Evolutionary conservation across 148 eudicot genomes (phyloP), one percentile per base, ranked within the genome.

Genomic region (Cornus florida): DNA sequence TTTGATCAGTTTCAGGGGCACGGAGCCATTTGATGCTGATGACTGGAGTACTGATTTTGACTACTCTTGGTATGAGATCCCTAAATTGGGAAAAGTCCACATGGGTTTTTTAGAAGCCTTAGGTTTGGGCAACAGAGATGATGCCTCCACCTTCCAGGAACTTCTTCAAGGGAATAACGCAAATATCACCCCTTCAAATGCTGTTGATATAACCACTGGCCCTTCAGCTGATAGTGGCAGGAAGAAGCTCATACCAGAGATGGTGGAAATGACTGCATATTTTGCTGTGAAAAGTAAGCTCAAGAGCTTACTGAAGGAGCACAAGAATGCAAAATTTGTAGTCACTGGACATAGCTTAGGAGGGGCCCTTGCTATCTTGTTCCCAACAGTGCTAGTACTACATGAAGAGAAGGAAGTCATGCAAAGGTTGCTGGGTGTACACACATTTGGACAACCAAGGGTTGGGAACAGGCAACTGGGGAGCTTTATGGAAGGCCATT

Each of bases 81-180:
- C 92, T 10, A 67, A 76, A 72, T 66, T 87, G 60, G 92, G 92
- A 28, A 89, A 89, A 76, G 87, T 89, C 22, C 92, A 89, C 79
- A 89, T 87, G 92, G 92, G 90, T 5, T 89, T 89, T 69, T 69
- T 89, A 57, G 92, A 89, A 86, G 92, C 92, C 76, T 75, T 89
- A 64, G 90, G 92, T 76, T 82, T 89, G 78, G 92, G 92, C 57
- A 85, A 77, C 88, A 83, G 92, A 77, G 75, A 33, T 7, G 20
- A 85, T 43, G 70, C 86, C 66, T 77, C 86, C 33, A 83, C 92
- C 12, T 89, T 89, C 77, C 71, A 57, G 24, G 68, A 80, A 43
- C 80, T 69, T 67, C 88, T 89, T 46, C 82, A 71, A 69, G 53
- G 41, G 41, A 66, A 75, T 22, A 74, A 72, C 39, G 28, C 68